Evolutionary conservation across 148 eudicot species (phyloP).

Genomic region (Tetragonia tetragonoides): DNA sequence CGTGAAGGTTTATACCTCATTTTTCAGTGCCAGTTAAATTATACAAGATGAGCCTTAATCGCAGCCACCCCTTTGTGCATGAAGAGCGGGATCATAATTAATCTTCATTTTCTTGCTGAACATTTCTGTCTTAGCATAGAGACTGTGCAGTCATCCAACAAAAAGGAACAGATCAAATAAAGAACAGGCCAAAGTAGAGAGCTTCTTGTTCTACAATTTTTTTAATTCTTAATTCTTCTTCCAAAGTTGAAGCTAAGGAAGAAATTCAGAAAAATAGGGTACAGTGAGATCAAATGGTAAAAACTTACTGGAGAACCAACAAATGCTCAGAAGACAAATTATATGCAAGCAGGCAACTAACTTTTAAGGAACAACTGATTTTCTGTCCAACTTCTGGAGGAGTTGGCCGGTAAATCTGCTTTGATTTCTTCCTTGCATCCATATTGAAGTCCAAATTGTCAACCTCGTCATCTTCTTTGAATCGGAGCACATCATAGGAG

Average conservation of each 20-base stretch:
- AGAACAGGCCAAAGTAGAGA: constrained; percentile 10
- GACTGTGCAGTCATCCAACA: constrained; percentile 98
- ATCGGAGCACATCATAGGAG: constrained; percentile 43
- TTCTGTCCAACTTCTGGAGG: constrained; percentile 82
- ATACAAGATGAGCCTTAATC: too few species aligned
- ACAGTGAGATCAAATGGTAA: neutral
- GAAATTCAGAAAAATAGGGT: neutral
- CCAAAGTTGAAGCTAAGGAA: neutral
- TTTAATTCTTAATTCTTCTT: neutral
- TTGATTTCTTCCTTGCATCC: constrained; percentile 57
- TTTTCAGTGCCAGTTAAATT: too few species aligned
- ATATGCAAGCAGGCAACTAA: constrained; percentile 40
- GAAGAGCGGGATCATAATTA: constrained; percentile 77
- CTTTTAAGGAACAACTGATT: constrained; percentile 94
- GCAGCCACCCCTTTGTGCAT: constrained; percentile 93
- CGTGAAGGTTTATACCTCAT: too few species aligned
- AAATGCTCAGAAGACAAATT: neutral
- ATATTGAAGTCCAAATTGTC: constrained; percentile 76
- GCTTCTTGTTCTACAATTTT: neutral
- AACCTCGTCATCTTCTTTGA: constrained; percentile 94
- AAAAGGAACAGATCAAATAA: constrained; percentile 53
- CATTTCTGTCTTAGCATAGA: constrained; percentile 87
- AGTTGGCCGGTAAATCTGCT: constrained; percentile 72
- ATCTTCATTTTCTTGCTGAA: constrained; percentile 95
- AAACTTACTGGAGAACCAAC: neutral